Percentiles rank a stretch among this genome's conserved stretches.
These are phyloP conservation scores for Corylus heterophylla DNA, from an alignment of 306 rosid species.

Conservation along the genomic window DNA sequence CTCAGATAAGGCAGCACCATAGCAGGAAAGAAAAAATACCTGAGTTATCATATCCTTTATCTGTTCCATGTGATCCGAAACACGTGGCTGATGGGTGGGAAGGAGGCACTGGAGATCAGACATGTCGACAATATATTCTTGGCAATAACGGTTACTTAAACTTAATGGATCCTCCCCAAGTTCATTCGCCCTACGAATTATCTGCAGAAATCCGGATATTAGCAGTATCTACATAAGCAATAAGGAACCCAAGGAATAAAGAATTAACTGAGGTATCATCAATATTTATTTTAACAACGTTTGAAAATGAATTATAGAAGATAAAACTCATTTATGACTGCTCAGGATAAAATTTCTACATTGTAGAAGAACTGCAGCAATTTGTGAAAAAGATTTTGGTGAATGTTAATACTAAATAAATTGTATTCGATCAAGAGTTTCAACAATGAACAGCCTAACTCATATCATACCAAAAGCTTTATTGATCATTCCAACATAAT, in stretches of 20 bases:
- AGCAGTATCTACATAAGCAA: slow-evolving; percentile 29
- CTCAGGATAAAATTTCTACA: background rate
- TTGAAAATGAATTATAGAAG: background rate
- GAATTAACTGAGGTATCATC: slow-evolving; percentile 7
- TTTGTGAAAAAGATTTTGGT: background rate
- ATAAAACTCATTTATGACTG: background rate
- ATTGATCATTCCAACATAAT: background rate
- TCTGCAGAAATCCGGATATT: slow-evolving; percentile 56
- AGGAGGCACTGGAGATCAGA: slow-evolving; percentile 71
- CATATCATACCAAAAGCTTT: too few relatives aligned
- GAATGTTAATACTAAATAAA: background rate
- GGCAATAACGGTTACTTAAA: slow-evolving; percentile 72
- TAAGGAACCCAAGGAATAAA: slow-evolving; percentile 15
- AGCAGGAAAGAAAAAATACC: slow-evolving; percentile 36
- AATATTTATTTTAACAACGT: background rate
- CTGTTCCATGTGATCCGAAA: slow-evolving; percentile 84
- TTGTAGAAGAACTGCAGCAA: background rate
- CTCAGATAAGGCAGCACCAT: background rate
- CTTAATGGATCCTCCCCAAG: slow-evolving; percentile 72
- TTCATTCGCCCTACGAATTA: slow-evolving; percentile 83
- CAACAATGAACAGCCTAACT: too few relatives aligned
- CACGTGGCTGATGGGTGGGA: slow-evolving; percentile 88
- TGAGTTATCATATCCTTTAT: slow-evolving; percentile 78
- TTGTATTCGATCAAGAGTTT: background rate
- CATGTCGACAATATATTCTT: slow-evolving; percentile 82